Conservation (phyloP, 257 asterid genomes). For the Solanum chaucha region DNA sequence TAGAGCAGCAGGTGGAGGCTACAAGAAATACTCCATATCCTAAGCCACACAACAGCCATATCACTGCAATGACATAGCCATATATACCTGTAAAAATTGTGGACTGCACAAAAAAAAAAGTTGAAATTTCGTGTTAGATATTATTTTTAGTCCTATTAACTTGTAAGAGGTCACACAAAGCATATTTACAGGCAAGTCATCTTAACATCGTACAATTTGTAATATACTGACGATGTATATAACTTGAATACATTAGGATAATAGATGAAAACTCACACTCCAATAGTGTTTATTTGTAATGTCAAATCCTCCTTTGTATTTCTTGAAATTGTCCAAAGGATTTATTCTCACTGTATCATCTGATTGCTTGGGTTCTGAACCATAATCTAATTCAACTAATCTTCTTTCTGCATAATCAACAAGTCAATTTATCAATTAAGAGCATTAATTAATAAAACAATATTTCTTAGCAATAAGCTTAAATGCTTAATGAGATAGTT, state of each 20-base stretch:
- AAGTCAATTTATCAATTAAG: neutral
- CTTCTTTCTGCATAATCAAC: constrained; percentile 22
- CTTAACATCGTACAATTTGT: neutral
- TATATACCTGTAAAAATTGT: constrained; percentile 57
- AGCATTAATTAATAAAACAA: neutral
- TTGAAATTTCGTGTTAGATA: neutral
- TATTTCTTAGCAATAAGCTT: neutral
- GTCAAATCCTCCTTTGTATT: constrained; percentile 82
- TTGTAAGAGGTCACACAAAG: neutral
- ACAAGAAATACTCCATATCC: constrained; percentile 43
- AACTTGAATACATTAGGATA: neutral
- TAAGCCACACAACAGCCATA: constrained; percentile 61
- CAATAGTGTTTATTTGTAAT: constrained; percentile 65
- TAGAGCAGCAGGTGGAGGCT: constrained; percentile 11
- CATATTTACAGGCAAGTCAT: neutral
- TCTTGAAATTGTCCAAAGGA: constrained; percentile 52
- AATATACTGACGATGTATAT: neutral
- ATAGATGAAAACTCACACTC: constrained; percentile 45
- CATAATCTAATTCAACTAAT: constrained; percentile 16
- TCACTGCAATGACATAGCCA: constrained; percentile 51
- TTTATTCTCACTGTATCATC: constrained; percentile 57
- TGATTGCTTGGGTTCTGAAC: neutral
- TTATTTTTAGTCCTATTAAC: neutral
- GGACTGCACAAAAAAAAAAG: constrained; percentile 40
- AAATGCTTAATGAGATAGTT: neutral